These are phyloP conservation scores for Pleurotus djamor DNA, from an alignment of 768 basidiomycete genomes.

Conservation along the genomic window DNA sequence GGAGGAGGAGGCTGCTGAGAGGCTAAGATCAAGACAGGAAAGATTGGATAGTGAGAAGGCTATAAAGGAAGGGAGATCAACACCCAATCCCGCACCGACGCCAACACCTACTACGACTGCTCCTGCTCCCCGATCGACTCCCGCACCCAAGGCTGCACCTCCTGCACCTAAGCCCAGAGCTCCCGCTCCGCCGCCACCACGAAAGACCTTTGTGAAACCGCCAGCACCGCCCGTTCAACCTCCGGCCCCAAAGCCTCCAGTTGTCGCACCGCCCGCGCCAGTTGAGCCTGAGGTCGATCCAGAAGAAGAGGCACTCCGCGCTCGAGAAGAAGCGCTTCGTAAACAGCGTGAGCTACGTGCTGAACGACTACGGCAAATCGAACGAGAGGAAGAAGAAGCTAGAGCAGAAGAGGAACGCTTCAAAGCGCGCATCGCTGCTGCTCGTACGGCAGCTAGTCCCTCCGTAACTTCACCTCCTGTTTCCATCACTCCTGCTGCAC, in stretches of 20 bases:
- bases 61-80: constrained; percentile 42
- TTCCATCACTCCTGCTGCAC: constrained; percentile 9
- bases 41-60: constrained; percentile 76
- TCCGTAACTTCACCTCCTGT: constrained; percentile 28
- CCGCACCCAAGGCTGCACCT: constrained; percentile 29
- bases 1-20: constrained; percentile 78
- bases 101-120: constrained; percentile 16
- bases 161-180: constrained; percentile 27
- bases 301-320: constrained; percentile 71
- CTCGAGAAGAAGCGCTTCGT: constrained; percentile 67
- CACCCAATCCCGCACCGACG: constrained; percentile 28
- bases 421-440: constrained; percentile 30
- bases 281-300: constrained; percentile 58
- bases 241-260: constrained; percentile 12
- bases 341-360: constrained; percentile 74
- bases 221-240: constrained; percentile 17
- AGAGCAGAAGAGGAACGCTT: constrained; percentile 34
- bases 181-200: constrained; percentile 32
- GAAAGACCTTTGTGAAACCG: constrained; percentile 21
- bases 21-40: constrained; percentile 70
- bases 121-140: constrained; percentile 34
- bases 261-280: constrained; percentile 19
- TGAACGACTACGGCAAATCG: constrained; percentile 67
- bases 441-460: constrained; percentile 28
- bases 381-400: constrained; percentile 39